Conservation (phyloP, 208 protist genomes). For the Leptomonas pyrrhocoris region DNA sequence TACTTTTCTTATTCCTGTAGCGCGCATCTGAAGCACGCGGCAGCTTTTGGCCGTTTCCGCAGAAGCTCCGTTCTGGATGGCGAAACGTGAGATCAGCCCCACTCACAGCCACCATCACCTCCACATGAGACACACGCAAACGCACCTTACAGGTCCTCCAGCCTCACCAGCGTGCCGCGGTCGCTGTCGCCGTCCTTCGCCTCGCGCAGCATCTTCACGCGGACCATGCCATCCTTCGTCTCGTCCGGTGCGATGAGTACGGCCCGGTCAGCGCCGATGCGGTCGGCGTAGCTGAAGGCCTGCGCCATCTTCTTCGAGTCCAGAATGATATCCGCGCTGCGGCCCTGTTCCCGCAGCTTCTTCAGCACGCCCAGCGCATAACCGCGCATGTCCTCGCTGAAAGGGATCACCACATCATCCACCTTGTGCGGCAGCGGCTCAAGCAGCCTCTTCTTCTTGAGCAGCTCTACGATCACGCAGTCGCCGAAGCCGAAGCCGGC, state of each 20-base stretch:
- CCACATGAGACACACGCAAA: neutral
- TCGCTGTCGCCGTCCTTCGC: conserved; percentile 58
- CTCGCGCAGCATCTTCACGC: conserved; percentile 92
- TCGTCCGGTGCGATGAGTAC: conserved; percentile 95
- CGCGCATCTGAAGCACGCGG: neutral
- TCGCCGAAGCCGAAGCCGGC: conserved; percentile 96
- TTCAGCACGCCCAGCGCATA: conserved; percentile 78
- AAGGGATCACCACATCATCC: conserved; percentile 92
- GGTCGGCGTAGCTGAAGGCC: conserved; percentile 96
- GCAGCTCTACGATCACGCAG: conserved; percentile 95
- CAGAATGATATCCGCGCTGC: conserved; percentile 90
- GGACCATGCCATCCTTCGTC: conserved; percentile 88
- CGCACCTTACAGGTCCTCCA: conserved; percentile 45
- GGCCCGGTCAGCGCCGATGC: conserved; percentile 85
- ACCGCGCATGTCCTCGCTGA: conserved; percentile 91
- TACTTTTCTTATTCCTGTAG: neutral
- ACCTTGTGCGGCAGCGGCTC: conserved; percentile 59
- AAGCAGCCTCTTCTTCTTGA: conserved; percentile 91
- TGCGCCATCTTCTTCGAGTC: conserved; percentile 91
- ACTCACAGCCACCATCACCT: neutral
- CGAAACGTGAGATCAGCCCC: neutral
- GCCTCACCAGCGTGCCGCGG: conserved; percentile 57
- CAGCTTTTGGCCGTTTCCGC: neutral
- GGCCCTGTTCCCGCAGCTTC: conserved; percentile 75
- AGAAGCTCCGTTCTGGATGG: neutral